phyloP scores from a whole-genome alignment of 2,329 filamentous ascomycete species.

The Fusarium bactridioides region DNA sequence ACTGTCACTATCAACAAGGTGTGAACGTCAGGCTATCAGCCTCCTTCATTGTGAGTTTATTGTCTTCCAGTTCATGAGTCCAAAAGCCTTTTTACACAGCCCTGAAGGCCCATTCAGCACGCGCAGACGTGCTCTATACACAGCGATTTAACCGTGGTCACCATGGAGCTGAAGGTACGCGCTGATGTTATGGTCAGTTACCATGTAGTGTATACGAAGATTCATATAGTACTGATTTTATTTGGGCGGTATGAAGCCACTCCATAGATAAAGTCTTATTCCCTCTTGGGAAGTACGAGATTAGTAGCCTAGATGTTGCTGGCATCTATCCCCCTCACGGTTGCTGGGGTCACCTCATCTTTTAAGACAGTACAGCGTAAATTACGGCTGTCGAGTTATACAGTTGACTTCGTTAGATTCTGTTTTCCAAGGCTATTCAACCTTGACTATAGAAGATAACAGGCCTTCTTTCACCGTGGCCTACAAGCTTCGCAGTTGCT shows the following conservation, averaged over 20 bases:
- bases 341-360: neutral
- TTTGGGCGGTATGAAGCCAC: too few species aligned
- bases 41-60: neutral
- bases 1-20: neutral
- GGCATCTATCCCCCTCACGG: rapidly evolving
- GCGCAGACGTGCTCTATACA: neutral
- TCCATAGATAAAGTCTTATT: neutral
- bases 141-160: neutral
- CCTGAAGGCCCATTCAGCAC: rapidly evolving
- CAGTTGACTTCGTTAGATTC: rapidly evolving
- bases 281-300: neutral
- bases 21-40: too few species aligned
- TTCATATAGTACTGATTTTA: too few species aligned
- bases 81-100: too few species aligned
- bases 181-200: too few species aligned
- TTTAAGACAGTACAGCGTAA: neutral
- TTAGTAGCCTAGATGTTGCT: neutral
- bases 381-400: neutral
- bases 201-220: too few species aligned
- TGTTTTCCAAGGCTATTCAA: neutral
- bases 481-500: neutral
- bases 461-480: too few species aligned
- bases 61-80: too few species aligned
- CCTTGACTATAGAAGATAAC: neutral
- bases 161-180: neutral